Conservation (phyloP, 345 rosid genomes). For the Kandelia obovata region DNA sequence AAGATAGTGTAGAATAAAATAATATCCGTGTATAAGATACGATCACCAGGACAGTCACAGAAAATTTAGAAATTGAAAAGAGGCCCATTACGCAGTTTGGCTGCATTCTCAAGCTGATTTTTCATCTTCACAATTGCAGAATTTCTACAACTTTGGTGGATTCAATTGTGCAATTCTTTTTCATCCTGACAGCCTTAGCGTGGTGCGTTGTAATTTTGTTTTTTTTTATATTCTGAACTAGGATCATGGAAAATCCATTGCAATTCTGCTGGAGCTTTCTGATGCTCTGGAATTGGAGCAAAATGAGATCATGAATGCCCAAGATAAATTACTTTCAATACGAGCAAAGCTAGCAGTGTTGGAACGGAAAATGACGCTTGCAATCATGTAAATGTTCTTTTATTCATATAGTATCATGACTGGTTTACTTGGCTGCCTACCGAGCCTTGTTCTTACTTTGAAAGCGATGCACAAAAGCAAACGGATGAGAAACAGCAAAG, state of each 20-base stretch:
- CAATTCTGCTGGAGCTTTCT: slow-evolving; percentile 47
- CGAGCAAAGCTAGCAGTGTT: slow-evolving; percentile 75
- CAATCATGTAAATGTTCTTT: slow-evolving; percentile 48
- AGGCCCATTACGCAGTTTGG: no score
- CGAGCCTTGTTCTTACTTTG: slow-evolving; percentile 10
- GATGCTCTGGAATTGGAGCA: slow-evolving; percentile 89
- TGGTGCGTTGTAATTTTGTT: slow-evolving; percentile 14
- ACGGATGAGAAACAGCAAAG: slow-evolving; percentile 70
- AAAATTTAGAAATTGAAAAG: no score
- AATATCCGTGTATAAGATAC: no score
- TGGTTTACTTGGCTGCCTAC: slow-evolving; percentile 5
- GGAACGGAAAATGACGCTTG: slow-evolving; percentile 87
- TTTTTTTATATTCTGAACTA: slow-evolving; percentile 15
- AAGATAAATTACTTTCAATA: slow-evolving; percentile 63
- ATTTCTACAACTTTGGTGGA: neutral
- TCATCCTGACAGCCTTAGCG: neutral
- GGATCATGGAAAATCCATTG: slow-evolving; percentile 34
- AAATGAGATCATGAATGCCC: slow-evolving; percentile 66
- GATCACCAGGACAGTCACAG: no score
- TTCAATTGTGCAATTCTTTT: neutral
- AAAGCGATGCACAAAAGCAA: slow-evolving; percentile 69
- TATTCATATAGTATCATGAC: slow-evolving; percentile 6
- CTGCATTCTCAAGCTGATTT: no score
- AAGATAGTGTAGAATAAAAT: no score
- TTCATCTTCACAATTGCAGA: slow-evolving; percentile 8